Conservation (phyloP, 257 asterid genomes). For the Linderniella brevidens region DNA sequence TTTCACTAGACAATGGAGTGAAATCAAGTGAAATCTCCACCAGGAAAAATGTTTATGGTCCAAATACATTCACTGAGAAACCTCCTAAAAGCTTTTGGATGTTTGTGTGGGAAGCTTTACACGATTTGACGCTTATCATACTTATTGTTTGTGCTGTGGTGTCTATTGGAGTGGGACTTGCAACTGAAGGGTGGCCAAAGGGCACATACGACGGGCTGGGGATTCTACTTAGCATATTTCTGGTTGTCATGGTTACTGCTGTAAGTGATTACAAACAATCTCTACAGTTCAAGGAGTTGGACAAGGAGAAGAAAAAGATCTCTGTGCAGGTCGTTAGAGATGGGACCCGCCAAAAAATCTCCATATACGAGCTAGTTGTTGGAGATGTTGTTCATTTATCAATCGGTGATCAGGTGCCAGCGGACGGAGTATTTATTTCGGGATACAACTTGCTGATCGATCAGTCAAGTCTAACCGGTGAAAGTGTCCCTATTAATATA, state of each 20-base stretch:
- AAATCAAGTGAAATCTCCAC: constrained; percentile 38
- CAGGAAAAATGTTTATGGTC: constrained; percentile 56
- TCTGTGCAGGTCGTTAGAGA: constrained; percentile 76
- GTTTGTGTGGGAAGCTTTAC: constrained; percentile 96
- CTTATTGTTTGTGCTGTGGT: constrained; percentile 85
- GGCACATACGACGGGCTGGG: constrained; percentile 92
- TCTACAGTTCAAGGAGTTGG: constrained; percentile 88
- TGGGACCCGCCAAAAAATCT: constrained; percentile 64
- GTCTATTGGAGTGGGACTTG: constrained; percentile 85
- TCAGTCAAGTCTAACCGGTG: constrained; percentile 95
- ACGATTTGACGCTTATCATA: constrained; percentile 79
- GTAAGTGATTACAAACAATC: constrained; percentile 93
- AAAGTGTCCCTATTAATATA: constrained; percentile 69
- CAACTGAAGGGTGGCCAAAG: constrained; percentile 96
- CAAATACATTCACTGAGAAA: constrained; percentile 68
- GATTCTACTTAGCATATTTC: constrained; percentile 63
- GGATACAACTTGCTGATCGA: constrained; percentile 77
- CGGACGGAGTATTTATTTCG: constrained; percentile 70
- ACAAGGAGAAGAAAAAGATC: constrained; percentile 89
- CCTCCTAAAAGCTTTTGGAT: constrained; percentile 78
- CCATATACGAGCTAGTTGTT: constrained; percentile 74
- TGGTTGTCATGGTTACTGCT: constrained; percentile 84
- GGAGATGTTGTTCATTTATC: constrained; percentile 70
- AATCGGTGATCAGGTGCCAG: constrained; percentile 80
- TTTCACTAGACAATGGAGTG: constrained; percentile 55